Conservation (phyloP, 2,329 filamentous ascomycete species). For the Sporothrix euskadiensis region DNA sequence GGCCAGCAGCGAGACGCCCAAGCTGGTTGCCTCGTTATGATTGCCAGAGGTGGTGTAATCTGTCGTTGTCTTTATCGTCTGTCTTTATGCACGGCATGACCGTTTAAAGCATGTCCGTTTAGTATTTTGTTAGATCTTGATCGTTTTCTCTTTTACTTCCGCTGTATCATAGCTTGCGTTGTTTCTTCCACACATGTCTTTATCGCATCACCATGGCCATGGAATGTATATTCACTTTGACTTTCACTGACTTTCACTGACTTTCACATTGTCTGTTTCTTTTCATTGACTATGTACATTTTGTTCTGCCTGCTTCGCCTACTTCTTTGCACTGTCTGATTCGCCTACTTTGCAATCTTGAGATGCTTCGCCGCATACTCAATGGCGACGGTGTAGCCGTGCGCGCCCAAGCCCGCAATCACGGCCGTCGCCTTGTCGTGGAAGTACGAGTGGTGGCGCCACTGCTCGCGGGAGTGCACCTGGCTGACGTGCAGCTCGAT, state of each 20-base stretch:
- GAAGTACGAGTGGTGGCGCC: slow-evolving; percentile 68
- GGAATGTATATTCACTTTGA: neutral
- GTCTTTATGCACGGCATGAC: neutral
- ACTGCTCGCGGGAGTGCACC: slow-evolving; percentile 69
- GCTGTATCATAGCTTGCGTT: slow-evolving; percentile 13
- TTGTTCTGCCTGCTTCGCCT: neutral
- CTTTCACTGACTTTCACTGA: no score
- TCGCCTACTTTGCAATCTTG: slow-evolving; percentile 41
- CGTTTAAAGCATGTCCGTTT: neutral
- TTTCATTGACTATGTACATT: neutral
- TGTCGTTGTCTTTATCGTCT: neutral
- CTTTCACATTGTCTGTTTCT: neutral
- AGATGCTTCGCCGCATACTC: slow-evolving; percentile 54
- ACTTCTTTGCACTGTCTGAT: slow-evolving; percentile 33
- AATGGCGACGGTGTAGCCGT: slow-evolving; percentile 62
- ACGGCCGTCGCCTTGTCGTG: slow-evolving; percentile 74
- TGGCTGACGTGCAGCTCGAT: slow-evolving; percentile 78
- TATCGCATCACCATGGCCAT: neutral
- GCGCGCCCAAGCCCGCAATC: slow-evolving; percentile 67
- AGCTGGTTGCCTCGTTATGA: slow-evolving; percentile 10
- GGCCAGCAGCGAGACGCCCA: neutral
- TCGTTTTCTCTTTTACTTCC: neutral
- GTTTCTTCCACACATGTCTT: neutral
- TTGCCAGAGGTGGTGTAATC: neutral
- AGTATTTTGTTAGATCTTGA: no score